These are phyloP conservation scores for Fusarium stilboides DNA, from an alignment of 2,329 filamentous ascomycete species.

Conservation along the genomic window DNA sequence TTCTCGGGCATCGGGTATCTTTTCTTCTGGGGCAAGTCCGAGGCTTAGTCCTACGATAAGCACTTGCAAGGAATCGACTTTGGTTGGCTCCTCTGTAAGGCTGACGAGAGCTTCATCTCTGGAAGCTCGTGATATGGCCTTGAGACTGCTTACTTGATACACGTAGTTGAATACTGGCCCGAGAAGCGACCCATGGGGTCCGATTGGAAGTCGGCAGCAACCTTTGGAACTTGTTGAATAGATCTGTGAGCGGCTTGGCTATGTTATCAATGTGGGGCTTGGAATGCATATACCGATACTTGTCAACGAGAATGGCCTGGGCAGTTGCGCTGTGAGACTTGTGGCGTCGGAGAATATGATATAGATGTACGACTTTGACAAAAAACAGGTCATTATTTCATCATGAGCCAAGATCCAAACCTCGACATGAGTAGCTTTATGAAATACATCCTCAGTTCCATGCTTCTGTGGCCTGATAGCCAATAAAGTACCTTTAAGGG, in stretches of 20 bases:
- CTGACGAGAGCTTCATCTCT: constrained; percentile 47
- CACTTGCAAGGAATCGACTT: constrained; percentile 44
- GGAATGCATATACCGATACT: not conserved
- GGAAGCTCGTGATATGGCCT: constrained; percentile 25
- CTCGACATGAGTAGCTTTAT: constrained; percentile 31
- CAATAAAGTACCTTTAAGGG: constrained; percentile 32
- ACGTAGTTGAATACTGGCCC: constrained; percentile 4
- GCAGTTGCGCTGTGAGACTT: not conserved
- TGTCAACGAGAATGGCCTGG: not conserved
- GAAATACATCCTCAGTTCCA: constrained; percentile 34
- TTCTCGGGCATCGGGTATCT: constrained; percentile 1
- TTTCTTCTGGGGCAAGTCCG: constrained; percentile 12
- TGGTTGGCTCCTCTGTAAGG: constrained; percentile 39
- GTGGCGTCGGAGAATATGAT: not conserved
- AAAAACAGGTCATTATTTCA: constrained; percentile 38
- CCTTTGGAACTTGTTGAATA: not conserved
- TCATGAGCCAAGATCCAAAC: constrained; percentile 40
- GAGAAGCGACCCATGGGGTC: constrained; percentile 2
- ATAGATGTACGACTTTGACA: constrained; percentile 3
- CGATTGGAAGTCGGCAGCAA: constrained; percentile 2
- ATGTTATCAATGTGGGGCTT: constrained; percentile 20
- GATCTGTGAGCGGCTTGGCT: not conserved
- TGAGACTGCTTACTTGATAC: constrained; percentile 17
- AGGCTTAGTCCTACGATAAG: constrained; percentile 45
- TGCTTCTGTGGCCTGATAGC: constrained; percentile 25